A percentile compares a stretch with the other conserved stretches of the same genome.
These are phyloP conservation scores for Mollisiaceae sp. DNA, from an alignment of 2,329 filamentous ascomycete genomes.

Conservation along the genomic window DNA sequence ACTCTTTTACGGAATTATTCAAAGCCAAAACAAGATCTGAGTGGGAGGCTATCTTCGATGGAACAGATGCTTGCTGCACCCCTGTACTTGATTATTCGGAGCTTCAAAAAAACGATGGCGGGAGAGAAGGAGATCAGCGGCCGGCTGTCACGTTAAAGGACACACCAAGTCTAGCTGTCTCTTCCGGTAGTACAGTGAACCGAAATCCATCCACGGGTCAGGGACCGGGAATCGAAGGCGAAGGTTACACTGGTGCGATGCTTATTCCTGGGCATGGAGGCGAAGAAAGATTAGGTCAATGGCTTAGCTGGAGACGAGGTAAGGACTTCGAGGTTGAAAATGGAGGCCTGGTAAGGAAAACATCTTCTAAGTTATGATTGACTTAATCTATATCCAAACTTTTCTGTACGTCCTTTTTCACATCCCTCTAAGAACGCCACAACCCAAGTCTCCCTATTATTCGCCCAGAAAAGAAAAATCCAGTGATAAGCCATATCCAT, in stretches of 20 bases:
- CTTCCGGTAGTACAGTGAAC: slow-evolving; percentile 45
- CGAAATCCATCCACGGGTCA: slow-evolving; percentile 53
- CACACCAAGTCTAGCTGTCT: slow-evolving; percentile 71
- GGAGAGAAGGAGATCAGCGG: slow-evolving; percentile 69
- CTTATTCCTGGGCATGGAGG: slow-evolving; percentile 74
- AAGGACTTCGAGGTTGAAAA: slow-evolving; percentile 70
- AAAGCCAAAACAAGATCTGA: slow-evolving; percentile 71
- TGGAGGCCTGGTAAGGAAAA: slow-evolving; percentile 63
- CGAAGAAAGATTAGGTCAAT: slow-evolving; percentile 68
- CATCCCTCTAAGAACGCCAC: slow-evolving; percentile 9
- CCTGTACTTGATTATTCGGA: slow-evolving; percentile 81
- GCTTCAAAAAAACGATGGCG: slow-evolving; percentile 56
- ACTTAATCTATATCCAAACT: slow-evolving; percentile 15
- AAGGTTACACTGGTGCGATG: slow-evolving; percentile 66
- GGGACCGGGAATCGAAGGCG: slow-evolving; percentile 67
- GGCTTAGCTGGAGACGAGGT: slow-evolving; percentile 80
- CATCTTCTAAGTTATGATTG: slow-evolving; percentile 50
- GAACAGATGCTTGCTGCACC: slow-evolving; percentile 90
- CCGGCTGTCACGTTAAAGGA: slow-evolving; percentile 70
- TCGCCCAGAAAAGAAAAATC: not conserved
- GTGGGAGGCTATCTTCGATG: slow-evolving; percentile 88
- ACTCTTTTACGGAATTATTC: slow-evolving; percentile 68
- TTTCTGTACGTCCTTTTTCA: not conserved
- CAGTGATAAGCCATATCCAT: slow-evolving; percentile 8
- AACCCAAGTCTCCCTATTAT: slow-evolving; percentile 11